These are phyloP conservation scores for Oenanthe javanica DNA, from an alignment of 140 eudicot species.

Conservation along the genomic window DNA sequence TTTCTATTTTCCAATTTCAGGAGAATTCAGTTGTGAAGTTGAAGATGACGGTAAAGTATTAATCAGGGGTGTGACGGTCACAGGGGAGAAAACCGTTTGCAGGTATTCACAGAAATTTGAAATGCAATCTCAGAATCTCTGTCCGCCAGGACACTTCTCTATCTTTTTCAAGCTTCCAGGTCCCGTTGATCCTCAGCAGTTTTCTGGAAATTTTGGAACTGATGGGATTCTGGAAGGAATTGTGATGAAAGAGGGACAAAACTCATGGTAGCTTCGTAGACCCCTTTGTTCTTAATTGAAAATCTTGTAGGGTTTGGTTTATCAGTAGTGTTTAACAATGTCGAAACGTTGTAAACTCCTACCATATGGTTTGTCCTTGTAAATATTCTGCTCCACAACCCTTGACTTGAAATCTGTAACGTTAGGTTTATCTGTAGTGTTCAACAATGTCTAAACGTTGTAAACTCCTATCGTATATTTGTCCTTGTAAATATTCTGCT, in stretches of 20 bases:
- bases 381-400: background rate
- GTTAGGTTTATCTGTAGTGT: background rate
- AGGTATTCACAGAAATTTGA: conserved; percentile 51
- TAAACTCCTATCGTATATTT: background rate
- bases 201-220: conserved; percentile 74
- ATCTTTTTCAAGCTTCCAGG: conserved; percentile 88
- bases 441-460: background rate
- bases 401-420: background rate
- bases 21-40: conserved; percentile 86
- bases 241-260: conserved; percentile 42
- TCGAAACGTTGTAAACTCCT: background rate
- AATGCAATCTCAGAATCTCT: conserved; percentile 85
- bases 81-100: conserved; percentile 61
- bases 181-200: conserved; percentile 79
- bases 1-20: conserved; percentile 28
- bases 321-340: background rate
- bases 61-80: conserved; percentile 64
- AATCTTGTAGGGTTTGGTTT: background rate
- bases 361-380: background rate
- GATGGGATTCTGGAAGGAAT: conserved; percentile 96
- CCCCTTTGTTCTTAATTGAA: background rate
- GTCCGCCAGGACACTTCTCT: conserved; percentile 87
- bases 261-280: background rate
- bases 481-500: background rate
- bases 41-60: conserved; percentile 75